Conservation (phyloP, 352 stramenopile genomes). For the Phytophthora pseudosyringae region DNA sequence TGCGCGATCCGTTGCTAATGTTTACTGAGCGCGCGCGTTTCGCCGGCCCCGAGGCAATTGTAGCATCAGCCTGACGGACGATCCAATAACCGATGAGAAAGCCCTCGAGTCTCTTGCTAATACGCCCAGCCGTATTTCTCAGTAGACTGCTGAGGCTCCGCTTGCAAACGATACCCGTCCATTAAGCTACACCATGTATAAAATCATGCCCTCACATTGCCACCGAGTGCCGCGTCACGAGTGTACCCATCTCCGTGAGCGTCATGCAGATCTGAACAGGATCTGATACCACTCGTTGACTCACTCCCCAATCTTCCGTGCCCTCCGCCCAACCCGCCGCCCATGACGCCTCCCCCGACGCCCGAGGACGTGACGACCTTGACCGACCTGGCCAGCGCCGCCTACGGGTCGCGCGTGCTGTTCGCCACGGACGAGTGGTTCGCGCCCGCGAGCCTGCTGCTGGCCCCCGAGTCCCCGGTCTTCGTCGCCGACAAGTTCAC, state of each 20-base stretch:
- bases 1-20: no score
- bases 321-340: background rate
- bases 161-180: no score
- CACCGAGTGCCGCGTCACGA: conserved; percentile 5
- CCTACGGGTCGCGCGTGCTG: conserved; percentile 72
- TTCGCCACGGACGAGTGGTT: conserved; percentile 96
- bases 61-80: no score
- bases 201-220: background rate
- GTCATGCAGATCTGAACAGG: conserved; percentile 20
- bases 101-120: no score
- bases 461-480: conserved; percentile 74
- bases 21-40: no score
- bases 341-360: conserved; percentile 6
- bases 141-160: no score
- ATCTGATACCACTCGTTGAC: background rate
- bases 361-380: conserved; percentile 34
- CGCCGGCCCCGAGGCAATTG: no score
- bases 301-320: conserved; percentile 25
- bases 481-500: conserved; percentile 94
- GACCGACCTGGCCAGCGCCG: conserved; percentile 70
- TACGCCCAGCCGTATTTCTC: no score
- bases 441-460: conserved; percentile 84
- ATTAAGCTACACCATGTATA: background rate
- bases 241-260: conserved; percentile 11
- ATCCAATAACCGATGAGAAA: no score